Evolutionary conservation across 495 filamentous ascomycete species (phyloP), one percentile per base, ranked within the genome.

Genomic region (Chaetomium tenue): DNA sequence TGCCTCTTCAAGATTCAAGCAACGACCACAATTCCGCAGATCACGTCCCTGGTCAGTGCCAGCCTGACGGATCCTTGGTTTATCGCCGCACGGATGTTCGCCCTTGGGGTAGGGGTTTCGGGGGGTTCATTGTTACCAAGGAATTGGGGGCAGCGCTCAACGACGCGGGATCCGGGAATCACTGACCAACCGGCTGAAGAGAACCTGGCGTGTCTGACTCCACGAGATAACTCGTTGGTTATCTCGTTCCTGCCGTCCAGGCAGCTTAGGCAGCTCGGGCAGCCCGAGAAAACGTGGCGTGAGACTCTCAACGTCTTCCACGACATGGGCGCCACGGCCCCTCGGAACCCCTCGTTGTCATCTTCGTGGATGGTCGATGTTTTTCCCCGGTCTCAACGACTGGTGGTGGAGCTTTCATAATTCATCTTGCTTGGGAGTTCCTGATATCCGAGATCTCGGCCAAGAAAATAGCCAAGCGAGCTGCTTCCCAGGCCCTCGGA

Each of bases 401-500:
- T 2, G 13, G 6, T 33, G 30, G 30, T 37, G 33, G 33, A 37
- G 33, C 33, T 37, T 37, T 37, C 33, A 37, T 37, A 37, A 37
- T 37, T 37, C 33, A 37, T 37, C 11, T 37, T 37, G 33, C 33
- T 37, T 37, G 3, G 33, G 33, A 37, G 33, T 37, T 37, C 33
- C 33, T 37, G 33, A 37, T 37, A 37, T 37, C 33, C 33, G 33
- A 37, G 33, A 1, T 37, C 33, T 37, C 11, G 33, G 33, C 44
- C 15, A 47, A 47, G 44, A n/a, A 18, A 18, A 47, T 18, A 47
- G 33, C 59, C 47, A 61, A 48, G 58, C 42, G 18, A 16, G n/a
- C 30, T n/a, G 48, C 1, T 53, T 46, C 20, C 63, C 58, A 50
- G 3, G 42, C 5, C 51, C 57, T 57, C 50, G 64, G 64, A 57